Conservation (phyloP, 176 grass and related monocot species). For the Musa beccarii region DNA sequence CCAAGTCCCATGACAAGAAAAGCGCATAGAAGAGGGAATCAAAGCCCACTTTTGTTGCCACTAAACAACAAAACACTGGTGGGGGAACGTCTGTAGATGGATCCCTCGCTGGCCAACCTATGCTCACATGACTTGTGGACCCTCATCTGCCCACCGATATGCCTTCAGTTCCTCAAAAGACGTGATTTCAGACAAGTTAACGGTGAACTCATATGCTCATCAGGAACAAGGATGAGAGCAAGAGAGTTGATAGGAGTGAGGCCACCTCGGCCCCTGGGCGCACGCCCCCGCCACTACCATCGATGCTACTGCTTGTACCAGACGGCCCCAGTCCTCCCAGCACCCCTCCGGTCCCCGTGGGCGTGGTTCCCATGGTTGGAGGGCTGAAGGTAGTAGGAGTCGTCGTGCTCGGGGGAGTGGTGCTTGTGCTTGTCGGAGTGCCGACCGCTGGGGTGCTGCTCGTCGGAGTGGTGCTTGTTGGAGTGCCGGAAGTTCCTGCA, state of each 20-base stretch:
- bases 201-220: not conserved
- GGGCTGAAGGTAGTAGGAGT: not conserved
- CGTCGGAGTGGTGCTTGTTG: not conserved
- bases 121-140: not conserved
- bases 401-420: not conserved
- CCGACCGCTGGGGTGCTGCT: not conserved
- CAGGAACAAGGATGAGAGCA: not conserved
- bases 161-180: slow-evolving; percentile 4
- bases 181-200: not conserved
- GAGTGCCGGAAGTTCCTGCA: slow-evolving; percentile 15
- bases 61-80: slow-evolving; percentile 1
- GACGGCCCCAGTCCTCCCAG: slow-evolving; percentile 19
- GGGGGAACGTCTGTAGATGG: not conserved
- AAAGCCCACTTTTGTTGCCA: not conserved
- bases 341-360: slow-evolving; percentile 11
- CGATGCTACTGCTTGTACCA: not conserved
- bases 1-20: not conserved
- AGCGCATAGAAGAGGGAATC: not conserved
- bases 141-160: not conserved
- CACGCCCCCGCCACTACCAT: not conserved
- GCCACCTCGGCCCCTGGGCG: not conserved
- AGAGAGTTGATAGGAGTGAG: not conserved
- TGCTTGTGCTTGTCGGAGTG: not conserved
- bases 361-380: not conserved
- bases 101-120: not conserved